A percentile compares a stretch with the other conserved stretches of the same genome.
phyloP scores from a whole-genome alignment of 305 asterid genomes.

The Fraxinus platypoda region DNA sequence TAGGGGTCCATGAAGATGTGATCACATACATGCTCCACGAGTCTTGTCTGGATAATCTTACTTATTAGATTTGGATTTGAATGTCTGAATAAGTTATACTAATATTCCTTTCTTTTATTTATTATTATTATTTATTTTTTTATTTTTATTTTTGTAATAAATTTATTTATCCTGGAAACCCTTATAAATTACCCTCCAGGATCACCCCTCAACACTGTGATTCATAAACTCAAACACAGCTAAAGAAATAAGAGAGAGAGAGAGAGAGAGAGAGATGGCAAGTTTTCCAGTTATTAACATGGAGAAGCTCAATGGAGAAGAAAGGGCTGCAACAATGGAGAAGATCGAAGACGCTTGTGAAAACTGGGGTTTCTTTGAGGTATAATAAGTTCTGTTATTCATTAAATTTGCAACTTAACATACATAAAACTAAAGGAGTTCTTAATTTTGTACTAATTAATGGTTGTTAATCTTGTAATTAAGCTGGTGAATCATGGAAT shows the following conservation, averaged over 20 bases:
- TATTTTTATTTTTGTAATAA: background rate
- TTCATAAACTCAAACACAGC: background rate
- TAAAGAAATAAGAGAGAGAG: background rate
- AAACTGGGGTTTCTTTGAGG: conserved; percentile 99
- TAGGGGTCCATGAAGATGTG: conserved; percentile 37
- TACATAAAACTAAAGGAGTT: background rate
- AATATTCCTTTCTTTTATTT: too few species aligned
- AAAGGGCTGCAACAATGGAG: conserved; percentile 65
- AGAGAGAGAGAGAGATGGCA: conserved; percentile 33
- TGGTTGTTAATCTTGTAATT: background rate
- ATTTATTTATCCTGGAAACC: background rate
- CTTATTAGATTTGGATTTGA: background rate
- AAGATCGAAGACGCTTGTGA: conserved; percentile 81
- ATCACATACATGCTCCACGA: conserved; percentile 32
- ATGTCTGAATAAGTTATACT: background rate
- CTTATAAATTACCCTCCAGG: conserved; percentile 35
- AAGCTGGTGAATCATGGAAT: conserved; percentile 84
- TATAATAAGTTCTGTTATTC: conserved; percentile 9
- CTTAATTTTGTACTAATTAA: background rate
- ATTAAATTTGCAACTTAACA: background rate
- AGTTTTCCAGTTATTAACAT: conserved; percentile 74
- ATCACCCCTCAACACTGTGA: background rate
- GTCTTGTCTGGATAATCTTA: conserved; percentile 11
- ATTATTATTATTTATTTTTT: background rate
- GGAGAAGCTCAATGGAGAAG: conserved; percentile 78